Conservation (phyloP, 1,139 yeast species). For the Yamadazyma conglobata region DNA sequence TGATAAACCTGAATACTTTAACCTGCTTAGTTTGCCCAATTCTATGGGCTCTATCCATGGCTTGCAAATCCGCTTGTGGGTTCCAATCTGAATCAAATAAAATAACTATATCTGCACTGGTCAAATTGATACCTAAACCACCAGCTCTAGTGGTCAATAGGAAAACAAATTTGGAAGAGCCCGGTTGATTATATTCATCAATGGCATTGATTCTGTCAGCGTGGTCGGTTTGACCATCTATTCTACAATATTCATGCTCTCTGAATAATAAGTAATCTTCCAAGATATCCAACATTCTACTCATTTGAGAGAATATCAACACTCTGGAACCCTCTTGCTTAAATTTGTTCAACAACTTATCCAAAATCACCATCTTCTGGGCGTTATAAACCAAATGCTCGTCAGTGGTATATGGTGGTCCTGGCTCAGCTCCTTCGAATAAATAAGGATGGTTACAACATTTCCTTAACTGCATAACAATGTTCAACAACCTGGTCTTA, state of each 20-base stretch:
- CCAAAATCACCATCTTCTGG: slow-evolving; percentile 69
- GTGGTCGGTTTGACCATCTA: slow-evolving; percentile 81
- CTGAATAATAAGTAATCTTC: slow-evolving; percentile 76
- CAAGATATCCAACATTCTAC: slow-evolving; percentile 71
- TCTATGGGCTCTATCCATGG: slow-evolving; percentile 87
- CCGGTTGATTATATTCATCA: slow-evolving; percentile 73
- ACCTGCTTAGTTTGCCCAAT: slow-evolving; percentile 84
- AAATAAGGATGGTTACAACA: slow-evolving; percentile 83
- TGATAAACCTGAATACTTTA: slow-evolving; percentile 68
- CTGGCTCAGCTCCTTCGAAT: slow-evolving; percentile 86
- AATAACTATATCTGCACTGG: slow-evolving; percentile 72
- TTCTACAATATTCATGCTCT: slow-evolving; percentile 66
- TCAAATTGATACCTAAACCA: slow-evolving; percentile 80
- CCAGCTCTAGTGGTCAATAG: slow-evolving; percentile 80
- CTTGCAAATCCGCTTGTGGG: slow-evolving; percentile 84
- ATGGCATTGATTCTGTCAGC: slow-evolving; percentile 71
- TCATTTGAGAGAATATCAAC: slow-evolving; percentile 77
- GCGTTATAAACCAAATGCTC: slow-evolving; percentile 74
- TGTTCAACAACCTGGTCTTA: slow-evolving; percentile 69
- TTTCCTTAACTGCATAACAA: slow-evolving; percentile 80
- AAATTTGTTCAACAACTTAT: slow-evolving; percentile 59
- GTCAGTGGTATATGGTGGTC: slow-evolving; percentile 82
- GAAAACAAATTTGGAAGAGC: slow-evolving; percentile 65
- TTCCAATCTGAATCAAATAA: slow-evolving; percentile 82
- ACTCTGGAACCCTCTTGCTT: slow-evolving; percentile 71